Conservation (phyloP, 352 stramenopile species). For the Globisporangium middletonii region DNA sequence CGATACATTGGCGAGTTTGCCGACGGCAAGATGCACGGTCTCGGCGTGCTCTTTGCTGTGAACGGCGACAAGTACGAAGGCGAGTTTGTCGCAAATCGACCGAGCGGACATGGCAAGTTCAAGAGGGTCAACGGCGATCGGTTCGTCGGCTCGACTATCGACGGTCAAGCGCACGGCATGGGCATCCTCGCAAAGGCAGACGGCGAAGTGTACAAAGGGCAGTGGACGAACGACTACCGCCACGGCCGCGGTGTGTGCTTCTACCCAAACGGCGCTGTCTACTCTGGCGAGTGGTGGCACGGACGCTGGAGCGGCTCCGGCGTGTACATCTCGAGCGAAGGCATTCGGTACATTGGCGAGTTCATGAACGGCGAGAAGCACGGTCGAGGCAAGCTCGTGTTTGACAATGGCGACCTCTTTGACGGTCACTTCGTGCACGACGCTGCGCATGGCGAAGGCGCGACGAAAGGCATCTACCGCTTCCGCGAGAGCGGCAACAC, state of each 20-base stretch:
- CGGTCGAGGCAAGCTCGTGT: slow-evolving; percentile 60
- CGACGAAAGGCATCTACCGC: slow-evolving; percentile 54
- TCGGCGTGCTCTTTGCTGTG: slow-evolving; percentile 41
- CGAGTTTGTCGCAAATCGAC: slow-evolving; percentile 31
- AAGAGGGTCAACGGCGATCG: slow-evolving; percentile 62
- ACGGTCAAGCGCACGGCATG: slow-evolving; percentile 65
- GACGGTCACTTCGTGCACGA: slow-evolving; percentile 61
- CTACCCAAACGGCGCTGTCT: slow-evolving; percentile 71
- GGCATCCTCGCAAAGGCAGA: slow-evolving; percentile 70
- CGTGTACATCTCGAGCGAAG: slow-evolving; percentile 61
- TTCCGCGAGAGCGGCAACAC: slow-evolving; percentile 59
- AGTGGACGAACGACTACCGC: slow-evolving; percentile 59
- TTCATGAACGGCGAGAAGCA: slow-evolving; percentile 57
- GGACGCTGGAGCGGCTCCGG: slow-evolving; percentile 48
- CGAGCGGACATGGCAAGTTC: slow-evolving; percentile 57
- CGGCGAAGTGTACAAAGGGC: slow-evolving; percentile 88
- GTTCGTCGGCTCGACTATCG: slow-evolving; percentile 59
- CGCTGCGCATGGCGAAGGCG: slow-evolving; percentile 36
- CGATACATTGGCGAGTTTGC: slow-evolving; percentile 82
- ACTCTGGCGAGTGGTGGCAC: slow-evolving; percentile 64
- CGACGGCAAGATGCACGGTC: slow-evolving; percentile 69
- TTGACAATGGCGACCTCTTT: slow-evolving; percentile 75
- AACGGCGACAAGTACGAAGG: slow-evolving; percentile 88
- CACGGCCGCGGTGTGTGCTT: slow-evolving; percentile 65
- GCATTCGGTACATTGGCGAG: slow-evolving; percentile 58